A percentile compares a stretch with the other conserved stretches of the same genome.
Conservation (phyloP, 495 filamentous ascomycete genomes). For the Trichoderma asperelloides region DNA sequence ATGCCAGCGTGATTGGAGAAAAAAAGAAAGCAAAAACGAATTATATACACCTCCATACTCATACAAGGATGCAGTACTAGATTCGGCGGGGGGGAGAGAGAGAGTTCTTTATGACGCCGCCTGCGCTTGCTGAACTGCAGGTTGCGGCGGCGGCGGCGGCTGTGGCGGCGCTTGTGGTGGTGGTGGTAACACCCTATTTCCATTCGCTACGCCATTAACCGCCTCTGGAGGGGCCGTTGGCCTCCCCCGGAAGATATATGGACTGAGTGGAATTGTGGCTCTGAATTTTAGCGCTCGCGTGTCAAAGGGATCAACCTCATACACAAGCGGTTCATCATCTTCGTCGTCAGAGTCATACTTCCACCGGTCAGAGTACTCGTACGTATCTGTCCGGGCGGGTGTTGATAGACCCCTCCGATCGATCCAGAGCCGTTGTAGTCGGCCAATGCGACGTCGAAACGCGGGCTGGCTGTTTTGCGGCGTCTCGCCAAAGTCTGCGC, state of each 20-base stretch:
- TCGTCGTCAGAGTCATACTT: constrained; percentile 72
- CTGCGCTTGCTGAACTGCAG: constrained; percentile 7
- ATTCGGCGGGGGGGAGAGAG: neutral
- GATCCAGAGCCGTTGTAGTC: constrained; percentile 71
- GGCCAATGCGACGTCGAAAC: constrained; percentile 63
- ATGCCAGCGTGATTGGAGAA: neutral
- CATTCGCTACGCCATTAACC: constrained; percentile 5
- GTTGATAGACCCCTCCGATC: constrained; percentile 58
- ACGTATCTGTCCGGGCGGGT: constrained; percentile 43
- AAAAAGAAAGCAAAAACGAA: neutral
- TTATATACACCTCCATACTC: constrained; percentile 8
- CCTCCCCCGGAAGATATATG: constrained; percentile 22
- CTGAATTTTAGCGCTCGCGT: constrained; percentile 63
- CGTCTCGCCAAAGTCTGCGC: constrained; percentile 21
- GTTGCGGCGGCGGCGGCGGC: constrained; percentile 6
- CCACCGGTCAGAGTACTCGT: constrained; percentile 58
- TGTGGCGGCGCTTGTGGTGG: constrained; percentile 37
- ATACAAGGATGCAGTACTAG: constrained; percentile 7
- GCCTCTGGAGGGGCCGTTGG: constrained; percentile 19
- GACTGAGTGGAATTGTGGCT: constrained; percentile 52
- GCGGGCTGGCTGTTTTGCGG: constrained; percentile 35
- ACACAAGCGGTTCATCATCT: constrained; percentile 57
- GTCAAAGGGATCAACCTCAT: constrained; percentile 63
- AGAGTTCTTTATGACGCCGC: constrained; percentile 2
- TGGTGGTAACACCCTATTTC: constrained; percentile 15